Percentiles rank a stretch among this genome's conserved stretches.
Evolutionary conservation across 805 yeast genomes (phyloP).

Genomic region (Candida chauliodis): DNA sequence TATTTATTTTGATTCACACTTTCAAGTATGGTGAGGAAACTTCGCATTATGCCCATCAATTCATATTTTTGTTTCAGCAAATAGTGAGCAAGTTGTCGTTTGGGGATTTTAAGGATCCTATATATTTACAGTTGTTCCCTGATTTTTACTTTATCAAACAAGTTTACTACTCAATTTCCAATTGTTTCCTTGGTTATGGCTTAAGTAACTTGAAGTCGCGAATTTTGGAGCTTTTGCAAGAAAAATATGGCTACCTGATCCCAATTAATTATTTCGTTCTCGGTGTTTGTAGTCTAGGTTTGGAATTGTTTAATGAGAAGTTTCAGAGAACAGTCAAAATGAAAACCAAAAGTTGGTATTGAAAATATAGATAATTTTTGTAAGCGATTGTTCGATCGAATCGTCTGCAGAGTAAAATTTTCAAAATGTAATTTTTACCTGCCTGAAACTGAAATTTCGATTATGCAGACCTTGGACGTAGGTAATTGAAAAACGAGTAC

Average conservation of each 20-base stretch:
- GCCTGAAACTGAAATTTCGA: too few relatives aligned
- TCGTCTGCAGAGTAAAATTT: too few relatives aligned
- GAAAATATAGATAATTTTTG: too few relatives aligned
- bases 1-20: background rate
- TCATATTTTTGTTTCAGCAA: background rate
- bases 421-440: too few relatives aligned
- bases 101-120: background rate
- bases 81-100: background rate
- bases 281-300: slow-evolving; percentile 6
- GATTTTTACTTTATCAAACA: slow-evolving; percentile 3
- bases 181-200: background rate
- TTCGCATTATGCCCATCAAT: slow-evolving; percentile 3
- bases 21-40: slow-evolving; percentile 1
- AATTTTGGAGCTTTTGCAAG: background rate
- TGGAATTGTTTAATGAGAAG: background rate
- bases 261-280: background rate
- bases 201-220: background rate
- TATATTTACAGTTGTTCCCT: background rate
- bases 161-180: slow-evolving; percentile 1
- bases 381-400: too few relatives aligned
- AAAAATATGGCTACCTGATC: slow-evolving; percentile 1
- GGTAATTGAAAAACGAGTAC: too few relatives aligned
- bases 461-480: too few relatives aligned
- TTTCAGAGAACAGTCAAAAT: background rate
- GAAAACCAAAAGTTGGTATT: background rate